Base-by-base conservation (phyloP, 2,329 filamentous ascomycete species). In the Neonectria punicea region DNA sequence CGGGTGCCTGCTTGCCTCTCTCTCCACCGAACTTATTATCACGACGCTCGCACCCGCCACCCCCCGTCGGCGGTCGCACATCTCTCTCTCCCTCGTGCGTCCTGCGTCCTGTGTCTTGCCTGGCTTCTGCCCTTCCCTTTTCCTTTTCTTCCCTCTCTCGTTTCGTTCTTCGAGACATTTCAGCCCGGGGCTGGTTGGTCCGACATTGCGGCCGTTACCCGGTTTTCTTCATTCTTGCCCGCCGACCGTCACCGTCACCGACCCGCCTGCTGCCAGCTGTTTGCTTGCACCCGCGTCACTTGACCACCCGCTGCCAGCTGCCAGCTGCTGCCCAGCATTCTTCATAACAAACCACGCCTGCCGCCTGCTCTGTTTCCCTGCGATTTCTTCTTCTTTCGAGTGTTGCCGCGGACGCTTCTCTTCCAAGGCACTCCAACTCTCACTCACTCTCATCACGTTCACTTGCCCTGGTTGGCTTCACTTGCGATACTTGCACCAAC, bases 1-100 rank as follows among this genome's bases (percentile, higher is more conserved):
- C 36, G 41, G 46, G 22, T 51, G 46, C 18, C 34, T 47, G 60
- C 51, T 20, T 57, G 41, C n/a, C 30, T 25, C 43, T 53, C 47
- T 58, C 47, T 56, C 32, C 60, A 53, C 53, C 60, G 30, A 39
- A 59, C 67, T 72, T 73, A 73, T 72, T 73, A 73, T 73, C 70
- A 69, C 61, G 47, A 67, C 68, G 58, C 63, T 63, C 66, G 69
- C 71, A 67, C 71, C 57, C 56, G 53, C 53, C 41, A 18, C 41
- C 47, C 55, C 36, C 55, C 14, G 36, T 13, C 36, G 14, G 36
- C 36, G 14, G 49, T 51, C 32, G 30, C 43, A 30, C 61, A 16
- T 47, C 50, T 39, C 56, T 39, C 56, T 59, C 61, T 61, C 57
- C 39, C 58, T 61, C 57, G 54, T 57, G 47, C 58, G 39, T 41